phyloP scores from a whole-genome alignment of 441 rosid genomes.

The Flueggea neowawraea region DNA sequence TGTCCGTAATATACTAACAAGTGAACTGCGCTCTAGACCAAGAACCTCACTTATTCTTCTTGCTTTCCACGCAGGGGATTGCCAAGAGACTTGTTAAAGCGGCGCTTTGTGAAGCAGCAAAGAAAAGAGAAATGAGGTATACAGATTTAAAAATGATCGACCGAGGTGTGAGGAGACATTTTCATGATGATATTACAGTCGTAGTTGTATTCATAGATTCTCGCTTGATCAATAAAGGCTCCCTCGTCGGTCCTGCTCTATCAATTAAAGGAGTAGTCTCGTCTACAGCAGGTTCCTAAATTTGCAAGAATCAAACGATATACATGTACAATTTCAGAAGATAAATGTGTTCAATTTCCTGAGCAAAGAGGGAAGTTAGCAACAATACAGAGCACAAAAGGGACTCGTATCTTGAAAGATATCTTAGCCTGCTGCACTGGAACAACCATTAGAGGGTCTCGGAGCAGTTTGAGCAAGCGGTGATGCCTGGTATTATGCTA shows the following conservation, averaged over 20 bases:
- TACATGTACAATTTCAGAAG: background rate
- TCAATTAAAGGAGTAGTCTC: conserved; percentile 41
- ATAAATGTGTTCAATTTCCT: background rate
- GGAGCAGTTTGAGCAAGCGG: no score
- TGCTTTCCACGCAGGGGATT: conserved; percentile 41
- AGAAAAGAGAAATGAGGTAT: conserved; percentile 80
- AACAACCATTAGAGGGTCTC: no score
- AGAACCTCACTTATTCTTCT: background rate
- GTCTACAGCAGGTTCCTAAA: background rate
- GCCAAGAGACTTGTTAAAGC: conserved; percentile 65
- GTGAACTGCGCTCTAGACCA: background rate
- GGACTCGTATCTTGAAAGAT: no score
- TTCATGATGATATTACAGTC: conserved; percentile 86
- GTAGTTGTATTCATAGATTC: conserved; percentile 67
- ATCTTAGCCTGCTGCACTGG: no score
- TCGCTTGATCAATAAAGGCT: conserved; percentile 26
- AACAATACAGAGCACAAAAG: no score
- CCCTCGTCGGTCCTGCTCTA: conserved; percentile 22
- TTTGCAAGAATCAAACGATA: background rate
- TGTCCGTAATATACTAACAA: no score
- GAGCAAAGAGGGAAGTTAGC: background rate
- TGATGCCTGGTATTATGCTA: no score
- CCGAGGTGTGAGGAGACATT: conserved; percentile 84
- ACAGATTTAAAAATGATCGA: conserved; percentile 77
- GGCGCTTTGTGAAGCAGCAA: conserved; percentile 75